Conservation (phyloP, 2,329 filamentous ascomycete genomes). For the Tolypocladium pustulatum region DNA sequence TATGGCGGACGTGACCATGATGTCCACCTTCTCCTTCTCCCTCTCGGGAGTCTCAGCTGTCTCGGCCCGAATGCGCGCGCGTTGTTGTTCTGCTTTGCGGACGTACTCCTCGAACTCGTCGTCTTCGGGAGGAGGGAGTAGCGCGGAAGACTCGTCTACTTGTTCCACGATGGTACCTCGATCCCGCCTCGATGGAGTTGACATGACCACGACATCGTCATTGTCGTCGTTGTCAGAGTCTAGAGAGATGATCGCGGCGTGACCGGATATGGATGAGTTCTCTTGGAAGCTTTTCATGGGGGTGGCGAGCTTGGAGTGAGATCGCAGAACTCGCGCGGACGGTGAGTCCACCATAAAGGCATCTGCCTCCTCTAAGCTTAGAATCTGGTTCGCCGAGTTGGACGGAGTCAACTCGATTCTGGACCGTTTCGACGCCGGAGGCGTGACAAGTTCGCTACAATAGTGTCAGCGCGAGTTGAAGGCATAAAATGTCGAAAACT, state of each 20-base stretch:
- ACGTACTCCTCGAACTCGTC: slow-evolving; percentile 37
- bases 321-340: slow-evolving; percentile 8
- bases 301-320: slow-evolving; percentile 3
- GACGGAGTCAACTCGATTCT: slow-evolving; percentile 12
- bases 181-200: neutral
- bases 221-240: slow-evolving; percentile 20
- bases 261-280: slow-evolving; percentile 1
- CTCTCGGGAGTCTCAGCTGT: slow-evolving; percentile 8
- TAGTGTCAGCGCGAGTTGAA: neutral
- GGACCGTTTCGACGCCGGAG: slow-evolving; percentile 28
- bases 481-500: neutral
- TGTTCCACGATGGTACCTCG: slow-evolving; percentile 12
- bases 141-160: slow-evolving; percentile 11
- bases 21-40: slow-evolving; percentile 17
- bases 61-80: slow-evolving; percentile 14
- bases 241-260: slow-evolving; percentile 15
- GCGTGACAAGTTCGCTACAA: slow-evolving; percentile 21
- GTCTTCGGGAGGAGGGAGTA: slow-evolving; percentile 16
- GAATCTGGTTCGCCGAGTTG: slow-evolving; percentile 5
- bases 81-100: slow-evolving; percentile 25
- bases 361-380: slow-evolving; percentile 6
- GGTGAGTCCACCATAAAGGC: slow-evolving; percentile 11
- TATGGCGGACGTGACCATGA: slow-evolving; percentile 52
- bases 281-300: slow-evolving; percentile 1
- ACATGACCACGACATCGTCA: slow-evolving; percentile 1